These are phyloP conservation scores for Talaromyces sp. DNA, from an alignment of 2,329 filamentous ascomycete genomes.

Conservation along the genomic window DNA sequence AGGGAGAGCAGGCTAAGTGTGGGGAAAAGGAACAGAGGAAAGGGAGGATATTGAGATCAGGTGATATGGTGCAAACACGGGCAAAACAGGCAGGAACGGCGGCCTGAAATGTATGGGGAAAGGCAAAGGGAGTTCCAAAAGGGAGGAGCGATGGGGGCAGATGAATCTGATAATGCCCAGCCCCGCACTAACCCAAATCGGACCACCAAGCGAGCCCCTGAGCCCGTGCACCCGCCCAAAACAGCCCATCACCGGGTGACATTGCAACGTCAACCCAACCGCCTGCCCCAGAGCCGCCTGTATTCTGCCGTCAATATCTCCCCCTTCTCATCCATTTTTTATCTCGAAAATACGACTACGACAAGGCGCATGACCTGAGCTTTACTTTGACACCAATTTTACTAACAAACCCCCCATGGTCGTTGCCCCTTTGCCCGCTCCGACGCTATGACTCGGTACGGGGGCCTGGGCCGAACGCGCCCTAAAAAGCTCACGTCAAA, in stretches of 20 bases:
- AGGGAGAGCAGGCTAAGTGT: background rate
- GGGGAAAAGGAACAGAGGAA: background rate
- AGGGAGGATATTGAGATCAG: constrained; percentile 1
- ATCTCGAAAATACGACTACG: constrained; percentile 59
- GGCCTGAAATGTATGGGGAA: constrained; percentile 6
- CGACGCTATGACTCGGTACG: constrained; percentile 50
- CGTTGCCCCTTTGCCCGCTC: constrained; percentile 38
- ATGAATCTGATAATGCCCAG: constrained; percentile 45
- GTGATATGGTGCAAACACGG: background rate
- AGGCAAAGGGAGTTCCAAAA: constrained; percentile 3
- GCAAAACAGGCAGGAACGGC: background rate
- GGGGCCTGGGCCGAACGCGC: constrained; percentile 52
- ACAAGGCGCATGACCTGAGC: constrained; percentile 59
- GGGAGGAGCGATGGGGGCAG: constrained; percentile 15
- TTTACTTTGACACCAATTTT: constrained; percentile 68
- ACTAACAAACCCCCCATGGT: constrained; percentile 55
- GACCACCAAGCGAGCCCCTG: constrained; percentile 48
- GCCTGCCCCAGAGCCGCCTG: constrained; percentile 25
- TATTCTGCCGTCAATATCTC: constrained; percentile 32
- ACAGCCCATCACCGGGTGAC: constrained; percentile 44
- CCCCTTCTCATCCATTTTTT: constrained; percentile 53
- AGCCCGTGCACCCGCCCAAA: constrained; percentile 46
- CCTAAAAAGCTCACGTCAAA: constrained; percentile 83
- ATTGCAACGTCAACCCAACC: constrained; percentile 51
- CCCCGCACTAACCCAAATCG: constrained; percentile 46